Base-by-base conservation (phyloP, 2,329 filamentous ascomycete species). In the Fusarium stilboides region DNA sequence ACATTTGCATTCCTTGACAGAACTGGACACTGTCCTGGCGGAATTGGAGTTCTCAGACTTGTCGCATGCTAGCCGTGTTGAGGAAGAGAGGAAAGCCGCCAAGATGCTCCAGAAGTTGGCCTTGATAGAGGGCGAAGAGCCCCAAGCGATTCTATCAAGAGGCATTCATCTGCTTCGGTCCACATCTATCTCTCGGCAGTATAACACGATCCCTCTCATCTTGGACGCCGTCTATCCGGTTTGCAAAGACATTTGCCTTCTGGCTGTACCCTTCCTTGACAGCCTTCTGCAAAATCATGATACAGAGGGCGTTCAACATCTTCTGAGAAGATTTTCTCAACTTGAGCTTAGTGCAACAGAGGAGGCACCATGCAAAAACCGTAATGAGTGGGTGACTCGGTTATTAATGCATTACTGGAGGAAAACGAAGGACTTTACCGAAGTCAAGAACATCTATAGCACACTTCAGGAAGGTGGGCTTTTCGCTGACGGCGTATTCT, bases 401-500 rank as follows among this genome's bases (percentile, higher is more conserved):
- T 46, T 75, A 8, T 44, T 75, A 10, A 69, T 71, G 68, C 70
- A 75, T 59, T 68, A 68, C 26, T 75, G 74, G 73, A 74, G 68
- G 43, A 75, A 68, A 26, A 73, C 60, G 6, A 72, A 69, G 43
- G 58, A 74, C 28, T 71, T 73, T 33, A 24, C 28, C 2, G 57
- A 67, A 24, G 71, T 73, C 39, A 77, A 74, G 43, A 55, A 69
- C 9, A 65, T 78, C 20, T 78, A 80, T 40, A 34, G 34, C 3
- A 47, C 76, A 13, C 57, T 78, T n/a, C 74, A 75, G 45, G 68
- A 72, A 53, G 71, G 72, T 12, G 77, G 77, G 1, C 47, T 80
- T 8, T 79, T 76, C 40, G 44, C 60, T 4, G 28, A 62, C 3
- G 57, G 57, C 14, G n/a, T 59, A 6, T 57, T 76, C 14, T 33